A percentile compares a stretch with the other conserved stretches of the same genome.
phyloP scores from a whole-genome alignment of 768 basidiomycete genomes.

The Leccinum longicurvipes region DNA sequence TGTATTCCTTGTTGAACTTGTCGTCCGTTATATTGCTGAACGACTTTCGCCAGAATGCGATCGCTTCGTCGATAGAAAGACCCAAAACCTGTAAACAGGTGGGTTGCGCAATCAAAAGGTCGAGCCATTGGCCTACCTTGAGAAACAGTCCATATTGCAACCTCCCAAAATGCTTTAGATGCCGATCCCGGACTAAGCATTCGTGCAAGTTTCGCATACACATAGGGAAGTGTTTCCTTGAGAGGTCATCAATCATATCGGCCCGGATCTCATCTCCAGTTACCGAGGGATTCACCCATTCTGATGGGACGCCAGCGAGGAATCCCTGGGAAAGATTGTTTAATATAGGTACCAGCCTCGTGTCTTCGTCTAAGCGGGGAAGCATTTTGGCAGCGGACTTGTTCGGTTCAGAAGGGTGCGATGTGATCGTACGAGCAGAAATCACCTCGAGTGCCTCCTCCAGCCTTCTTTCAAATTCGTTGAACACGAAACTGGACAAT shows the following conservation, averaged over 20 bases:
- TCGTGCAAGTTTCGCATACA: constrained; percentile 95
- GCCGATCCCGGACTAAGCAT: constrained; percentile 67
- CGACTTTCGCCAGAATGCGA: constrained; percentile 89
- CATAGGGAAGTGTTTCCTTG: constrained; percentile 86
- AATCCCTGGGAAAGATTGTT: constrained; percentile 93
- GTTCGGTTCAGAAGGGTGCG: constrained; percentile 10
- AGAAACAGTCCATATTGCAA: constrained; percentile 92
- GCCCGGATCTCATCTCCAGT: constrained; percentile 74
- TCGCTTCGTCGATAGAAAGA: constrained; percentile 89
- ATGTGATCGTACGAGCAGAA: background rate
- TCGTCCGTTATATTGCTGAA: constrained; percentile 82
- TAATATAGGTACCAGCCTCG: constrained; percentile 83
- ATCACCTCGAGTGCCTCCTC: constrained; percentile 74
- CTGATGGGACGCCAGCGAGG: constrained; percentile 83
- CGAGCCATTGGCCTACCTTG: constrained; percentile 55
- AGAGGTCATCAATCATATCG: constrained; percentile 89
- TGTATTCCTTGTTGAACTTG: constrained; percentile 97
- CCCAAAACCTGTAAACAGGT: constrained; percentile 69
- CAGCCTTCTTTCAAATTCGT: constrained; percentile 76
- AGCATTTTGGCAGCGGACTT: constrained; percentile 83
- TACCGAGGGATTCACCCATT: constrained; percentile 61
- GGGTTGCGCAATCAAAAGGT: background rate
- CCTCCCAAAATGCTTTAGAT: constrained; percentile 90
- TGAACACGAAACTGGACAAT: constrained; percentile 80
- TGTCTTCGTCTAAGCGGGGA: constrained; percentile 92